Evolutionary conservation across 352 stramenopile genomes (phyloP).

Genomic region (Pythium plurisporium): DNA sequence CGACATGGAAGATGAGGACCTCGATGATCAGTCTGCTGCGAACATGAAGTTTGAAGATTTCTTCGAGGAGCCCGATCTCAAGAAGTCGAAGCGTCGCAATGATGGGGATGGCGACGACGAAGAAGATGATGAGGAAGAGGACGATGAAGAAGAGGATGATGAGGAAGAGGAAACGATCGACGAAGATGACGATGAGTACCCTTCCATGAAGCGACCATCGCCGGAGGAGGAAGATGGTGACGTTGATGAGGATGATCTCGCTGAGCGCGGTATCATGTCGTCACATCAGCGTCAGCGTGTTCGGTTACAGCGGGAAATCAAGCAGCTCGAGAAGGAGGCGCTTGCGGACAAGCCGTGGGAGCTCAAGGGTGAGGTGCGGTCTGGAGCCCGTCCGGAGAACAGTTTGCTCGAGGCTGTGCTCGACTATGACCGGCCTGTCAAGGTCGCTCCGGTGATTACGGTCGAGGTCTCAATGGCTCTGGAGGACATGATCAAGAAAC

Average conservation of each 20-base stretch:
- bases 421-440: conserved; percentile 91
- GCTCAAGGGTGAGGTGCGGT: conserved; percentile 90
- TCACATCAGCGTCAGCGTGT: conserved; percentile 68
- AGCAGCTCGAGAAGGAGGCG: conserved; percentile 82
- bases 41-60: conserved; percentile 35
- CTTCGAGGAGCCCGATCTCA: conserved; percentile 24
- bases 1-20: conserved; percentile 59
- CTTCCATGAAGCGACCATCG: conserved; percentile 37
- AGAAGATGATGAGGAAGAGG: conserved; percentile 37
- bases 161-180: conserved; percentile 33
- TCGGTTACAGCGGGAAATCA: conserved; percentile 78
- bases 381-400: conserved; percentile 85
- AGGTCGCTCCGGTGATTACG: conserved; percentile 90
- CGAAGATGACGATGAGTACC: conserved; percentile 43
- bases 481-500: conserved; percentile 93
- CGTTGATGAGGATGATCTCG: conserved; percentile 63
- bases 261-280: conserved; percentile 77
- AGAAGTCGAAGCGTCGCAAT: conserved; percentile 8
- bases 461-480: conserved; percentile 89
- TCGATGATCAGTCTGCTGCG: conserved; percentile 30
- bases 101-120: conserved; percentile 37
- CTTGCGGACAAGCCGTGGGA: conserved; percentile 93
- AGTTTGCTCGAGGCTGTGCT: conserved; percentile 91
- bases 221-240: conserved; percentile 5
- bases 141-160: conserved; percentile 25